phyloP scores from a whole-genome alignment of 2,329 filamentous ascomycete genomes.

The Talaromyces rugulosus region DNA sequence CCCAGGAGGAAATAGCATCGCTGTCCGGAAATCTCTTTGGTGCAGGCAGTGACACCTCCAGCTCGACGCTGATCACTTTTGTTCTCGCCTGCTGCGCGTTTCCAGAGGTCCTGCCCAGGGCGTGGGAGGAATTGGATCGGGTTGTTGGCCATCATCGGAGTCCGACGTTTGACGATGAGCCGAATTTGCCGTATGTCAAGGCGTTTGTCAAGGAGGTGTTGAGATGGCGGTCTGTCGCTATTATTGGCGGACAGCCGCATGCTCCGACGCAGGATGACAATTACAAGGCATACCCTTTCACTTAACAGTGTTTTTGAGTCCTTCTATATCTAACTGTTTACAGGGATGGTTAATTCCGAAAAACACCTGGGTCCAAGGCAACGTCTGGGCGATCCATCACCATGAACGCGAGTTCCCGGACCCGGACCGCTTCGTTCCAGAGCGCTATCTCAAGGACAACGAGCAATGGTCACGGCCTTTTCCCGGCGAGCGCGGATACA shows the following conservation, averaged over 20 bases:
- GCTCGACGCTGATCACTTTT: slow-evolving; percentile 26
- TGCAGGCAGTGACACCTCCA: slow-evolving; percentile 26
- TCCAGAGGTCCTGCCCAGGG: slow-evolving; percentile 33
- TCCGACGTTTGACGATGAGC: slow-evolving; percentile 28
- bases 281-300: slow-evolving; percentile 14
- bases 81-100: slow-evolving; percentile 9
- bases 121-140: slow-evolving; percentile 35
- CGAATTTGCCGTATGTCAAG: slow-evolving; percentile 26
- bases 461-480: not conserved
- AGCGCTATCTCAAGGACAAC: slow-evolving; percentile 11
- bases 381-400: slow-evolving; percentile 41
- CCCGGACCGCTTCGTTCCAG: slow-evolving; percentile 36
- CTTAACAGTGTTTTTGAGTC: not conserved
- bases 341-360: slow-evolving; percentile 36
- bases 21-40: slow-evolving; percentile 43
- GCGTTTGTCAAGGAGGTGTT: slow-evolving; percentile 28
- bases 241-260: slow-evolving; percentile 15
- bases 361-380: slow-evolving; percentile 43
- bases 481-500: slow-evolving; percentile 41
- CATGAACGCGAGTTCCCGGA: slow-evolving; percentile 37
- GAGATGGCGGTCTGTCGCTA: slow-evolving; percentile 24
- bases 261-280: slow-evolving; percentile 20
- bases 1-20: slow-evolving; percentile 42
- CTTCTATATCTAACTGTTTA: slow-evolving; percentile 20
- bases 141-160: slow-evolving; percentile 29